Base-by-base conservation (phyloP, 495 filamentous ascomycete genomes). In the Xylaria scruposa region DNA sequence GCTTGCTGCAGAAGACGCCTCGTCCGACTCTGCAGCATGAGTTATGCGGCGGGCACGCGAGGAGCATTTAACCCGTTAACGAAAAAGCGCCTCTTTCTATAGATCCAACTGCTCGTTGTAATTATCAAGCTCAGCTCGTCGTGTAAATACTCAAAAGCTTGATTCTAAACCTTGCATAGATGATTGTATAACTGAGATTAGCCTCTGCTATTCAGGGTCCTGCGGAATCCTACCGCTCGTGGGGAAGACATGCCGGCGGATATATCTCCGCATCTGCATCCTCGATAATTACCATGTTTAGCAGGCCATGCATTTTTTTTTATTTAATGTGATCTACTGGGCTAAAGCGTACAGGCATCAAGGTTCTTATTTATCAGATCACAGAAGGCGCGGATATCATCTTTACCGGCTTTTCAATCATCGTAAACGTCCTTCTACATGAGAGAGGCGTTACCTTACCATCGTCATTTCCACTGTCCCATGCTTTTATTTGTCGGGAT, bases 221-320 rank as follows among this genome's bases (percentile, higher is more conserved):
- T 13, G 47, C 49, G 49, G 49, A 67, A 67, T 56, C n/a, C 49
- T 29, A 67, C 47, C 65, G 65, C 47, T 29, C n/a, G 21, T 44
- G 65, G 65, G 47, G 31, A 53, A 56, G 49, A 44, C 8, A 24
- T 15, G 26, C 26, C 60, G 65, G 65, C 54, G 33, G 36, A 17
- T 56, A 40, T 29, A 13, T 49, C 31, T 67, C 49, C 17, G 47
- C 7, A 56, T 67, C 21, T 51, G 65, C 36, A 67, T 54, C 56
- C 65, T 56, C 44, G n/a, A 13, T 12, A 60, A 31, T 38, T 63
- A 29, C n/a, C 26, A 40, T 8, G 26, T 44, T 17, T 13, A 33
- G 60, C 56, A 21, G 31, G n/a, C 10, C 12, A 12, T 31, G 4
- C 29, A n/a, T 40, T 3, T 12, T 56, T 13, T 12, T 42, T 67